These are phyloP conservation scores for Pezicula carpinea DNA, from an alignment of 2,329 filamentous ascomycete species.

Conservation along the genomic window DNA sequence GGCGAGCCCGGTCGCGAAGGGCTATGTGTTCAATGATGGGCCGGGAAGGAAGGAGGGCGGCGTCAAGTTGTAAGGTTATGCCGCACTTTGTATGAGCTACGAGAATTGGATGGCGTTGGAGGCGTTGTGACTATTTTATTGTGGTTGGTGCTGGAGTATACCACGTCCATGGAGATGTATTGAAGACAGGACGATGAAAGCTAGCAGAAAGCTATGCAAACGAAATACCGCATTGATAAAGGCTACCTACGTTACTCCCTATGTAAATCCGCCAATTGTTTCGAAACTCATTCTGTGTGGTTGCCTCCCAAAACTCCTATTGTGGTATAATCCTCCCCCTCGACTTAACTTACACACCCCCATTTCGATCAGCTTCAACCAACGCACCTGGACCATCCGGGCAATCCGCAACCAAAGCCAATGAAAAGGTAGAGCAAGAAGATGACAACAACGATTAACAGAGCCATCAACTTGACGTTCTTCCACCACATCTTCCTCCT, in stretches of 20 bases:
- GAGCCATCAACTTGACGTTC: slow-evolving; percentile 89
- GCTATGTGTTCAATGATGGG: slow-evolving; percentile 54
- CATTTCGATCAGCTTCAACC: slow-evolving; percentile 9
- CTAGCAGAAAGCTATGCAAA: no score
- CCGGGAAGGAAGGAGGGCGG: slow-evolving; percentile 23
- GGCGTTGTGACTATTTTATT: neutral
- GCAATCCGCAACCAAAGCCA: slow-evolving; percentile 68
- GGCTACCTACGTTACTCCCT: neutral
- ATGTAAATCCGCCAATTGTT: neutral
- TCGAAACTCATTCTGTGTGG: neutral
- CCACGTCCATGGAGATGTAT: neutral
- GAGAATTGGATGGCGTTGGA: neutral
- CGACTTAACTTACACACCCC: slow-evolving; percentile 2
- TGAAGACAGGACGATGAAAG: neutral
- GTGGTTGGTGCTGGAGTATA: neutral
- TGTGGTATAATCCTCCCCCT: slow-evolving; percentile 4
- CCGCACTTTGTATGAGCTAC: neutral
- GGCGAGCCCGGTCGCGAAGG: slow-evolving; percentile 50
- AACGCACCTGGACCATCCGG: slow-evolving; percentile 38
- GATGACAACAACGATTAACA: slow-evolving; percentile 67
- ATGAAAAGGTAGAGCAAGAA: slow-evolving; percentile 69
- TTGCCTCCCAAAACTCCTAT: slow-evolving; percentile 1
- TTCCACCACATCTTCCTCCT: slow-evolving; percentile 99
- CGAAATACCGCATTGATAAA: neutral
- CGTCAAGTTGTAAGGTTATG: slow-evolving; percentile 26